Percentiles rank a stretch among this genome's conserved stretches.
These are phyloP conservation scores for Gnomoniopsis smithogilvyi DNA, from an alignment of 2,329 filamentous ascomycete species.

Conservation along the genomic window DNA sequence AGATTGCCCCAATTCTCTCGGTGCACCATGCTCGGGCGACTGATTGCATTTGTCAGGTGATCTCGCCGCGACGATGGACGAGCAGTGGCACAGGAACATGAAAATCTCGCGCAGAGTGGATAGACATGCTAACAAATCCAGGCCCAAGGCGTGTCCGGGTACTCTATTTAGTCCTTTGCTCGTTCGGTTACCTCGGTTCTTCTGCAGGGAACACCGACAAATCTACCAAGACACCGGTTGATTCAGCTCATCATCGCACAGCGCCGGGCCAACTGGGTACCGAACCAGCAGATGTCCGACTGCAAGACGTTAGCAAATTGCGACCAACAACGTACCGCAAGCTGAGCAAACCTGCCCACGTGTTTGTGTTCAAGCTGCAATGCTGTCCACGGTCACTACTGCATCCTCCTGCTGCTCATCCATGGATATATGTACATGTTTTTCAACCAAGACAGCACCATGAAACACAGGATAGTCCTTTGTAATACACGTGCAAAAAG, in stretches of 20 bases:
- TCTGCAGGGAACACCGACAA: background rate
- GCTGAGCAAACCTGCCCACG: constrained; percentile 6
- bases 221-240: background rate
- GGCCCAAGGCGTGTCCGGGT: too few relatives aligned
- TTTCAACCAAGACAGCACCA: background rate
- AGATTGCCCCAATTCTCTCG: too few relatives aligned
- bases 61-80: background rate
- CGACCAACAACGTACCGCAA: constrained; percentile 5
- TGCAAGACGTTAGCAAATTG: background rate
- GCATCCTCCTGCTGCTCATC: background rate
- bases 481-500: too few relatives aligned
- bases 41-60: background rate
- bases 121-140: too few relatives aligned
- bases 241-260: constrained; percentile 3
- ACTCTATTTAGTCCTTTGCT: background rate
- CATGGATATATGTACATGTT: too few relatives aligned
- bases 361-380: constrained; percentile 1
- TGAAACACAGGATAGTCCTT: too few relatives aligned
- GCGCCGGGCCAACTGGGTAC: background rate
- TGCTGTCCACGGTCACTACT: constrained; percentile 9
- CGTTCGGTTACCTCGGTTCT: background rate
- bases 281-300: background rate
- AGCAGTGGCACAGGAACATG: background rate
- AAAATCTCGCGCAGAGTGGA: too few relatives aligned
- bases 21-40: too few relatives aligned